A percentile compares a stretch with the other conserved stretches of the same genome.
These are phyloP conservation scores for Cryptococcus amylolentus DNA, from an alignment of 1,284 basidiomycete genomes.

Conservation along the genomic window DNA sequence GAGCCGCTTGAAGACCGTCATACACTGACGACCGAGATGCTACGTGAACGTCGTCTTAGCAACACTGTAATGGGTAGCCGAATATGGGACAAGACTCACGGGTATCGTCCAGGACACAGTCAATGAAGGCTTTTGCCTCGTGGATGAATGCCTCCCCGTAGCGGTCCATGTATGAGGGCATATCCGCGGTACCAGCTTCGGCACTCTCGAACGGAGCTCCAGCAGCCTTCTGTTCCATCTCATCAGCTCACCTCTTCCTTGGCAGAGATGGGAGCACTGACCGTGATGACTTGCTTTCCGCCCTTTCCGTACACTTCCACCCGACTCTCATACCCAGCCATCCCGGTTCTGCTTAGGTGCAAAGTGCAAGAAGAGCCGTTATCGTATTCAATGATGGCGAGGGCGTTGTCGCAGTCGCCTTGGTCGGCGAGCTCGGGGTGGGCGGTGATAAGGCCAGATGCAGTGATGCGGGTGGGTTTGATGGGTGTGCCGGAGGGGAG, in stretches of 20 bases:
- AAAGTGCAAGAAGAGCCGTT: slow-evolving; percentile 15
- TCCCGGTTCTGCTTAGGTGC: slow-evolving; percentile 16
- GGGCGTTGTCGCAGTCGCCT: slow-evolving; percentile 23
- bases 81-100: slow-evolving; percentile 8
- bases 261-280: too few species aligned
- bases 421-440: slow-evolving; percentile 17
- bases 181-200: too few species aligned
- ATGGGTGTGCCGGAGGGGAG: slow-evolving; percentile 8
- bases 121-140: slow-evolving; percentile 19
- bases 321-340: slow-evolving; percentile 13
- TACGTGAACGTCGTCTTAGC: too few species aligned
- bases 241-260: too few species aligned
- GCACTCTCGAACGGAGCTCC: background rate
- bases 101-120: slow-evolving; percentile 16
- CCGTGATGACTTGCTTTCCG: too few species aligned
- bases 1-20: too few species aligned
- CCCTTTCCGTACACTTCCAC: slow-evolving; percentile 15
- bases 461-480: slow-evolving; percentile 8
- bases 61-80: background rate
- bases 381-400: slow-evolving; percentile 17
- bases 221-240: too few species aligned
- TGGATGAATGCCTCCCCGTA: slow-evolving; percentile 26
- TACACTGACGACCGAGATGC: too few species aligned
- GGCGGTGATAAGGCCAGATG: slow-evolving; percentile 12
- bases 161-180: slow-evolving; percentile 18